These are phyloP conservation scores for Auricularia cornea DNA, from an alignment of 768 basidiomycete species.

Conservation along the genomic window DNA sequence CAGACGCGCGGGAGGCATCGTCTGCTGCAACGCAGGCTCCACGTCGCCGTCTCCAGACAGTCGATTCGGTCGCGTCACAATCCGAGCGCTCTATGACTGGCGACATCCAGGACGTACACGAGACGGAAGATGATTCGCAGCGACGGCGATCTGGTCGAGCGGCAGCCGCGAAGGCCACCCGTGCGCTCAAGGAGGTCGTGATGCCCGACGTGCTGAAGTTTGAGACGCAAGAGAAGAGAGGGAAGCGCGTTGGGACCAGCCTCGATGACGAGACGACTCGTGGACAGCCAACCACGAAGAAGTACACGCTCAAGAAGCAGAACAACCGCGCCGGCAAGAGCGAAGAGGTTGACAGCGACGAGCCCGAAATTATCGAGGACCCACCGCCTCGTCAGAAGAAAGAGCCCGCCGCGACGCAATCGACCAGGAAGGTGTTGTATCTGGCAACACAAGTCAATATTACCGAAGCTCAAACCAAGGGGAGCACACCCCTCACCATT, in stretches of 20 bases:
- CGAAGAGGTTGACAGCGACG: slow-evolving; percentile 3
- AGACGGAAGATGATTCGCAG: background rate
- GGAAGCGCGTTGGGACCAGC: slow-evolving; percentile 6
- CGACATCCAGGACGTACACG: background rate
- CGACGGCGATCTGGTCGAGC: slow-evolving; percentile 26
- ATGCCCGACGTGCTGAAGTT: slow-evolving; percentile 73
- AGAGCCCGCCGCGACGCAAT: background rate
- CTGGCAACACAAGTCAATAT: slow-evolving; percentile 64
- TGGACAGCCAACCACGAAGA: background rate
- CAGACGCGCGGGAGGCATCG: background rate
- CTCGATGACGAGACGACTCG: background rate
- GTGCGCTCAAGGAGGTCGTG: slow-evolving; percentile 39
- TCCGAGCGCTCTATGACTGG: background rate
- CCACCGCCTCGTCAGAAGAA: background rate
- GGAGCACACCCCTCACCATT: slow-evolving; percentile 18
- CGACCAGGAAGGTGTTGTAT: slow-evolving; percentile 34
- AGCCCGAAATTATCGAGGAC: background rate
- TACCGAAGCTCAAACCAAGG: slow-evolving; percentile 50
- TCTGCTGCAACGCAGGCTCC: background rate
- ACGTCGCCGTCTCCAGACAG: background rate
- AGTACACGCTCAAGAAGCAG: background rate
- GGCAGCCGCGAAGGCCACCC: slow-evolving; percentile 46
- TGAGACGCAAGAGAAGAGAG: slow-evolving; percentile 53
- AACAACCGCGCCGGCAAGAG: background rate
- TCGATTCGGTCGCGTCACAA: background rate